phyloP scores from a whole-genome alignment of 1,284 basidiomycete species.

The Leccinum fallax region DNA sequence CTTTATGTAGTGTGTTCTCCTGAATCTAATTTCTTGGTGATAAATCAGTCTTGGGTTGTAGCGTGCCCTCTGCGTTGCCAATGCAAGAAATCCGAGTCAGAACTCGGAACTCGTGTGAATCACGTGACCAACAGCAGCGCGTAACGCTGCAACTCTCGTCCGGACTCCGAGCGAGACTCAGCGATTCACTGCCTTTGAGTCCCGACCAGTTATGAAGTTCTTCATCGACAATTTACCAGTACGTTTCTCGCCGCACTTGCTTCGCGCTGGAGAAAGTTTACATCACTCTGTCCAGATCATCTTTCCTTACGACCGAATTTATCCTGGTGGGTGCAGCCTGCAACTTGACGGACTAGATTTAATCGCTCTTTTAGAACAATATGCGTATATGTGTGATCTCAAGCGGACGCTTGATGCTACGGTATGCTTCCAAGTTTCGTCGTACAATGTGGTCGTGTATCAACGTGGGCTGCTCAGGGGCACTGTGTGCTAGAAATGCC shows the following conservation, averaged over 20 bases:
- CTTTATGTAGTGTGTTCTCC: conserved; percentile 4
- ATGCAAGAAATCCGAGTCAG: too few species aligned
- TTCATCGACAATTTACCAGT: conserved; percentile 94
- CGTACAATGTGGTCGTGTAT: not conserved
- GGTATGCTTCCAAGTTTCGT: conserved; percentile 37
- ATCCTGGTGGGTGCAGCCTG: conserved; percentile 59
- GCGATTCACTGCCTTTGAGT: not conserved
- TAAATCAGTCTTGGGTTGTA: not conserved
- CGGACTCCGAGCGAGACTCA: not conserved
- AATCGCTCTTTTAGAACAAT: conserved; percentile 72
- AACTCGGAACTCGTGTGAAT: not conserved
- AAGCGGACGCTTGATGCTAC: conserved; percentile 95
- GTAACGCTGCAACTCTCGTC: not conserved
- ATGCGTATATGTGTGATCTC: conserved; percentile 98
- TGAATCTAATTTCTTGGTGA: not conserved
- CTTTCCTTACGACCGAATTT: conserved; percentile 92
- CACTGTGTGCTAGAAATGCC: conserved; percentile 99
- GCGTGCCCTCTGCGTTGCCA: too few species aligned
- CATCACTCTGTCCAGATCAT: conserved; percentile 58
- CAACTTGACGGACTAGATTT: conserved; percentile 6
- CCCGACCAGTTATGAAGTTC: conserved; percentile 77
- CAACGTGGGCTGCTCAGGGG: conserved; percentile 57
- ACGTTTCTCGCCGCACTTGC: conserved; percentile 20
- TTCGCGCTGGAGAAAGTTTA: not conserved
- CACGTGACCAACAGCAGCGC: conserved; percentile 14